Evolutionary conservation across 108 stramenopile species (phyloP), one percentile per base, ranked within the genome.

Genomic region (Cyclotella kingstonii): DNA sequence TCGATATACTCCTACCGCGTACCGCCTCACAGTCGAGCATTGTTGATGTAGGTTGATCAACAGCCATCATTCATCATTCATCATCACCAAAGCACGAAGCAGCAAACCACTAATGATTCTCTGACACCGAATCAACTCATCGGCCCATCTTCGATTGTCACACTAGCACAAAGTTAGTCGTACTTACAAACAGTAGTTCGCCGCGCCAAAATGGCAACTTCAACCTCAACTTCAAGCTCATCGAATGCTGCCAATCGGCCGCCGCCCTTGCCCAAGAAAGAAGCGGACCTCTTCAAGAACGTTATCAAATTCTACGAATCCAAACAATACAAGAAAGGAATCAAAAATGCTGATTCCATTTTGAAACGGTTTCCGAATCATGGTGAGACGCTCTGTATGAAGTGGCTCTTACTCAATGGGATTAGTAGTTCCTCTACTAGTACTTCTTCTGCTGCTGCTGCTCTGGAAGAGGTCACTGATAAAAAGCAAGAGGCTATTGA

Each of bases 291-390:
- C 17, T 98, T 98, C 85, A 89, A 85, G 48, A 79, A 79, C 52
- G 84, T 97, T 27, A 81, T 95, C 42, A 95, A 89, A 58, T 86
- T 94, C 53, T 95, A 98, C 57, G 98, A 99, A 82, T 70, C 49
- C 27, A 99, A 99, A 73, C 93, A 96, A 53, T 98, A 99, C 90
- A 99, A 99, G 70, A 97, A 98, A 74, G 96, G 92, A 0, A 59
- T 97, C 25, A 98, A 97, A 65, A 81, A 87, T 36, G 83, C 92
- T 11, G 94, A 97, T 61, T 57, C 81, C 7, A 94, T 97, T 47
- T 76, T 99, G 41, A 95, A 95, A 60, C 96, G 95, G 53, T 95
- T 81, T 68, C 97, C 97, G 5, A 88, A 95, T 53, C 96, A 98
- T 72, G 98, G 98, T 15, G 98, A 97, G 66, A 97, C 98, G 6